A percentile compares a stretch with the other conserved stretches of the same genome.
phyloP scores from a whole-genome alignment of 1,139 yeast genomes.

The Saccharomyces uvarum region DNA sequence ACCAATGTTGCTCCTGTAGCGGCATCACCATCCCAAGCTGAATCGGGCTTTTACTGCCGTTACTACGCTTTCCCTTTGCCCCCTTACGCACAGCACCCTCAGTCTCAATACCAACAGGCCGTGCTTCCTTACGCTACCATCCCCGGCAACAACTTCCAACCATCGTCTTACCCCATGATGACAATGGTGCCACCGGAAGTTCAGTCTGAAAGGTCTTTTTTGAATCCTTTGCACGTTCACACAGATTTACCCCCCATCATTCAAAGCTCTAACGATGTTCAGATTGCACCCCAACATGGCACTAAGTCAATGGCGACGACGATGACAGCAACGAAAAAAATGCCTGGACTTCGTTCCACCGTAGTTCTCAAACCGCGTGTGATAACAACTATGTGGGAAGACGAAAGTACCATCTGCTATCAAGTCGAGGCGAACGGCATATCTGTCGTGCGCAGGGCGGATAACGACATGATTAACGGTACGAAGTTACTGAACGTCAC shows the following conservation, averaged over 20 bases:
- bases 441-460: conserved; percentile 87
- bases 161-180: not conserved
- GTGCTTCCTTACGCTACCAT: not conserved
- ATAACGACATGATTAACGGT: conserved; percentile 88
- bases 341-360: not conserved
- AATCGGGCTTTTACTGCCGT: not conserved
- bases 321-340: not conserved
- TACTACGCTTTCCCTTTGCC: not conserved
- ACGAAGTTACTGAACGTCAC: conserved; percentile 88
- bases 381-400: conserved; percentile 96
- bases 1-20: not conserved
- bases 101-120: not conserved
- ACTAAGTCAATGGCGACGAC: not conserved
- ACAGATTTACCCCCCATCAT: not conserved
- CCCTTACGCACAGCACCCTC: not conserved
- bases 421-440: conserved; percentile 93
- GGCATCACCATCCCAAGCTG: not conserved
- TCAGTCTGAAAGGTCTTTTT: not conserved
- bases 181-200: not conserved
- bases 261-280: not conserved
- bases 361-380: conserved; percentile 51
- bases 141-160: not conserved
- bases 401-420: conserved; percentile 86
- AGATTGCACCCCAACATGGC: not conserved
- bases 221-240: not conserved